Base-by-base conservation (phyloP, 139 green algal species). In the Chlorella sorokiniana region DNA sequence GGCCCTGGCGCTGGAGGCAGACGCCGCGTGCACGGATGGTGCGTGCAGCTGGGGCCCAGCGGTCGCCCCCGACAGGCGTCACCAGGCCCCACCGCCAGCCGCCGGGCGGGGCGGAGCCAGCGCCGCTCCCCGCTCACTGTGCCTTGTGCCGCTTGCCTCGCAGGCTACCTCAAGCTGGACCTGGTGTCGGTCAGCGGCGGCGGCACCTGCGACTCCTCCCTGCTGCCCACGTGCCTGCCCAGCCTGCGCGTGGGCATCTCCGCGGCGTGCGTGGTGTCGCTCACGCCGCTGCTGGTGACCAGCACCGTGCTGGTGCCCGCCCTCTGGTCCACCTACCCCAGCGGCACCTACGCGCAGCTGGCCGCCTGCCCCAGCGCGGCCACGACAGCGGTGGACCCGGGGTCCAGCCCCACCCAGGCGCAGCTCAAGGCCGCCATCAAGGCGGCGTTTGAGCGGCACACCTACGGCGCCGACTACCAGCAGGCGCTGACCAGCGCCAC, bases 291-390 rank as follows among this genome's bases (percentile, higher is more conserved):
- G 37, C 38, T 33, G 16, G 48, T 45, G 11, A 37, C 35, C 22
- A 29, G 54, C 37, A 38, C 23, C 31, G 56, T 16, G 18, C 48
- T 59, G 48, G 73, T 79, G 35, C 54, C 73, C 0, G 73, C 37
- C 73, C 52, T 79, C 27, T 79, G 59, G 52, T 79, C 73, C 52
- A 79, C 18, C 73, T 69, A 79, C 73, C 27, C 54, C 16, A 23
- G 10, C 37, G 29, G 45, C 73, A 79, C 54, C 0, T 79, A 79
- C 29, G 25, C 3, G 16, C 37, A 29, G 52, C 52, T n/a, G 1
- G 29, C 29, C 3, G 54, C 52, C 7, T 79, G 73, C 52, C 73
- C 73, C 27, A 40, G 37, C 22, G 11, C 27, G 3, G 54, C 73
- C 9, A 37, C 37, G 10, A 4, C 35, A 2, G 22, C 73, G 7